Evolutionary conservation across 148 eudicot species (phyloP).

Genomic region (Salicornia ramosissima): DNA sequence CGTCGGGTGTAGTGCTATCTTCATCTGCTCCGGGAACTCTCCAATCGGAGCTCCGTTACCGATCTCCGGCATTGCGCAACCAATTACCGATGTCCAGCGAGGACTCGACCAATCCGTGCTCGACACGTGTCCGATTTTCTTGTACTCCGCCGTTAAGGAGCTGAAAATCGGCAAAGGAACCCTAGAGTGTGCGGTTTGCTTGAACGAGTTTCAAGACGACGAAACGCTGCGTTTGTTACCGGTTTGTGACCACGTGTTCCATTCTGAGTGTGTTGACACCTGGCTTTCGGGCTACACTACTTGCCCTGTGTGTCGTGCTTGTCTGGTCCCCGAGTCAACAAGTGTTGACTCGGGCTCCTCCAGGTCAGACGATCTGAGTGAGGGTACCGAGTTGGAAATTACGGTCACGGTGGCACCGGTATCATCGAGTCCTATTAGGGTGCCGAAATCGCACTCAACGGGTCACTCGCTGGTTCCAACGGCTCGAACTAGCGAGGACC

Average conservation of each 20-base stretch:
- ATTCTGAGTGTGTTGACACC: conserved; percentile 40
- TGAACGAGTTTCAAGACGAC: conserved; percentile 34
- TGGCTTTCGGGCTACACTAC: conserved; percentile 43
- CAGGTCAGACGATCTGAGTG: no score
- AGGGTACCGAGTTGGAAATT: conserved; percentile 11
- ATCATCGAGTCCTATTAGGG: neutral
- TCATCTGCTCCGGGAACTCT: conserved; percentile 22
- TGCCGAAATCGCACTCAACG: conserved; percentile 37
- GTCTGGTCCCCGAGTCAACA: conserved; percentile 4
- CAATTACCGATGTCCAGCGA: neutral
- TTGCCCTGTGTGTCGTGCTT: conserved; percentile 38
- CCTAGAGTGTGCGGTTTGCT: conserved; percentile 49
- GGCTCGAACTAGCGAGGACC: conserved; percentile 19
- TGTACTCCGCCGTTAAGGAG: conserved; percentile 29
- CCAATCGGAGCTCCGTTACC: neutral
- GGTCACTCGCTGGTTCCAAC: conserved; percentile 38
- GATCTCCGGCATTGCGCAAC: neutral
- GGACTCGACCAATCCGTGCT: conserved; percentile 30
- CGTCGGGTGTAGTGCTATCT: conserved; percentile 29
- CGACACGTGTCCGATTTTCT: conserved; percentile 32
- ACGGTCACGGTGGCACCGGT: conserved; percentile 8
- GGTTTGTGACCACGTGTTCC: conserved; percentile 48
- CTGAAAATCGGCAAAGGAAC: conserved; percentile 36
- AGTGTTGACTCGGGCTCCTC: neutral
- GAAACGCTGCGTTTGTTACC: conserved; percentile 39